Evolutionary conservation across 495 filamentous ascomycete species (phyloP).

Genomic region (Cercophora scortea): DNA sequence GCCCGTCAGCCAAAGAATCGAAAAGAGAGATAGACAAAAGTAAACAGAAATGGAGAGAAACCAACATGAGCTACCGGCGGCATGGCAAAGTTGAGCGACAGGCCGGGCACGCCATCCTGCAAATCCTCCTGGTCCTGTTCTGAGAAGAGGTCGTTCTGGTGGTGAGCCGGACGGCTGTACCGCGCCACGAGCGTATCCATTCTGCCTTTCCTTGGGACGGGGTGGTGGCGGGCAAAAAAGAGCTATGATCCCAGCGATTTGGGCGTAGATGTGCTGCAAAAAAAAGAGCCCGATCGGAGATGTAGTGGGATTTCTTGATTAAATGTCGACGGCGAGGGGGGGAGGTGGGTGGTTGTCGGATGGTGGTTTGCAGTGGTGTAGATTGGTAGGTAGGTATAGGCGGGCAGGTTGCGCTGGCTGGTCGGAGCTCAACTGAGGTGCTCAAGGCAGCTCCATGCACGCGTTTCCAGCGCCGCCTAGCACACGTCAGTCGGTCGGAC

Average conservation of each 20-base stretch:
- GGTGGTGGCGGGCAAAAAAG: too few relatives aligned
- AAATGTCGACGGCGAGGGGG: background rate
- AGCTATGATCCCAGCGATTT: too few relatives aligned
- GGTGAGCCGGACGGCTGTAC: slow-evolving; percentile 63
- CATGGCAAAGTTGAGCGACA: slow-evolving; percentile 86
- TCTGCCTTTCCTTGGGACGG: background rate
- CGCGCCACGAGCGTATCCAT: slow-evolving; percentile 93
- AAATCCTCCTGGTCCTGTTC: slow-evolving; percentile 73
- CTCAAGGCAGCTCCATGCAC: slow-evolving; percentile 8
- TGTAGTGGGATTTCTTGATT: background rate
- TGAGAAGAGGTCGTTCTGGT: slow-evolving; percentile 62
- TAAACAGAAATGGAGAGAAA: background rate
- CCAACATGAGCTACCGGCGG: slow-evolving; percentile 85
- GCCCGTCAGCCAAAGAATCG: too few relatives aligned
- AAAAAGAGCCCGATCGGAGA: background rate
- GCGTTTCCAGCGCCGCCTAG: background rate
- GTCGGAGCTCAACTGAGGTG: background rate
- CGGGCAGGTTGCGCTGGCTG: background rate
- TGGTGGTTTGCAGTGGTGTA: background rate
- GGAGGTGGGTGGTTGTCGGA: background rate
- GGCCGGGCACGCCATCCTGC: slow-evolving; percentile 51
- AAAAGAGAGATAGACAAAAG: background rate
- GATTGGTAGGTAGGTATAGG: background rate
- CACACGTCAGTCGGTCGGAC: background rate
- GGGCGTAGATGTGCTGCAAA: background rate